Base-by-base conservation (phyloP, 208 protist genomes). In the Trypanosoma theileri region DNA sequence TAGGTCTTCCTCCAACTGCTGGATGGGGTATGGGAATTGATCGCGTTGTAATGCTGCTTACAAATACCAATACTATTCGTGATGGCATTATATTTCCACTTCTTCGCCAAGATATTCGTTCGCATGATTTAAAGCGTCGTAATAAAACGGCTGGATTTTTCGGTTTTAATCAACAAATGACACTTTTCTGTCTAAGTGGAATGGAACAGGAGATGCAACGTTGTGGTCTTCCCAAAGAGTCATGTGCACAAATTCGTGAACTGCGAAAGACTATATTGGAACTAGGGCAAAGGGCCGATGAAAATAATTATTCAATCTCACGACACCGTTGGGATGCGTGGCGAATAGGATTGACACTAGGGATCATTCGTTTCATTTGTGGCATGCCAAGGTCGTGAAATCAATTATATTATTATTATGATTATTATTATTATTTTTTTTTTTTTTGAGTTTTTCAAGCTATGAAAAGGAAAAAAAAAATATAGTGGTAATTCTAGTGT, bases 1-100 rank as follows among this genome's bases (percentile, higher is more conserved):
- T 93, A 26, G 98, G 93, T 8, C 66, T 99, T 53, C 96, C 96
- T 10, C 97, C 96, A 9, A 98, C 95, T 11, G 96, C 87, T 31
- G 98, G 98, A 41, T 98, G 92, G 89, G 98, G 98, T 46, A 87
- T 98, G 67, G 98, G 98, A 62, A 93, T 99, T 51, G 98, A 99
- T 69, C 79, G 98, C 48, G 71, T 98, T 3, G 73, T 89, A 6
- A 98, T 98, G 94, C 66, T 99, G 7, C 76, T 99, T 2, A 92
- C 94, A n/a, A 87, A 85, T 46, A 86, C 86, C 10, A 58, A 41
- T n/a, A 84, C 61, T 42, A 95, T 97, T 55, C 88, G 93, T 44
- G 91, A 97, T 68, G 81, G 82, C 31, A 89, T 97, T 56, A 80
- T 96, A 9, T 97, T 95, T 42, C 93, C 93, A 14, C 67, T 97